Conservation (phyloP, 208 protist genomes). For the Jaenimonas drosophilae region DNA sequence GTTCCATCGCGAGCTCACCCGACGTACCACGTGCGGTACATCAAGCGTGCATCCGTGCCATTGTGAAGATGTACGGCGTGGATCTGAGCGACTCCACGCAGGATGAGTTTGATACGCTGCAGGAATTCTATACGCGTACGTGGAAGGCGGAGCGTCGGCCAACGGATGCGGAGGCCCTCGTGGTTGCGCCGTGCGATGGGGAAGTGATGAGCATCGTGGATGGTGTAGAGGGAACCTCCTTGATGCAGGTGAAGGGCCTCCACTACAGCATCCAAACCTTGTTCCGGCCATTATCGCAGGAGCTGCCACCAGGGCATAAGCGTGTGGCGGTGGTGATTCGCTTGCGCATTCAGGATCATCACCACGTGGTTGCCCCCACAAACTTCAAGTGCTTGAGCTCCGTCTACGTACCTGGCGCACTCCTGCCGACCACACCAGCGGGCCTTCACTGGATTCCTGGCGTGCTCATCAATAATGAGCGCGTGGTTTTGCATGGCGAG, state of each 20-base stretch:
- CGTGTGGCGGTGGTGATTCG: conserved; percentile 55
- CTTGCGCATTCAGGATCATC: conserved; percentile 66
- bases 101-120: conserved; percentile 34
- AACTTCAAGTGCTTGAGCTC: conserved; percentile 35
- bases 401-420: conserved; percentile 67
- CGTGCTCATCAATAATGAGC: conserved; percentile 69
- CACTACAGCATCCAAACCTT: conserved; percentile 55
- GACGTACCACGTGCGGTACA: conserved; percentile 37
- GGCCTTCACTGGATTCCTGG: conserved; percentile 70
- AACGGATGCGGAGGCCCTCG: conserved; percentile 11
- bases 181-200: conserved; percentile 66
- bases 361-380: conserved; percentile 65
- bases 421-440: conserved; percentile 57
- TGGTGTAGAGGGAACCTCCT: conserved; percentile 14
- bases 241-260: conserved; percentile 80
- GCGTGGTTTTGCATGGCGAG: conserved; percentile 50
- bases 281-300: conserved; percentile 25
- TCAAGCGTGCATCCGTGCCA: conserved; percentile 17
- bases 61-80: conserved; percentile 47
- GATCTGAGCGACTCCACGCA: conserved; percentile 24
- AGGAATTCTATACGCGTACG: conserved; percentile 72
- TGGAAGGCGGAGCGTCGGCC: conserved; percentile 40
- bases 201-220: conserved; percentile 35
- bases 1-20: conserved; percentile 24
- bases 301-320: conserved; percentile 19